Conservation (phyloP, 2,329 filamentous ascomycete species). For the Polytolypa hystricis region DNA sequence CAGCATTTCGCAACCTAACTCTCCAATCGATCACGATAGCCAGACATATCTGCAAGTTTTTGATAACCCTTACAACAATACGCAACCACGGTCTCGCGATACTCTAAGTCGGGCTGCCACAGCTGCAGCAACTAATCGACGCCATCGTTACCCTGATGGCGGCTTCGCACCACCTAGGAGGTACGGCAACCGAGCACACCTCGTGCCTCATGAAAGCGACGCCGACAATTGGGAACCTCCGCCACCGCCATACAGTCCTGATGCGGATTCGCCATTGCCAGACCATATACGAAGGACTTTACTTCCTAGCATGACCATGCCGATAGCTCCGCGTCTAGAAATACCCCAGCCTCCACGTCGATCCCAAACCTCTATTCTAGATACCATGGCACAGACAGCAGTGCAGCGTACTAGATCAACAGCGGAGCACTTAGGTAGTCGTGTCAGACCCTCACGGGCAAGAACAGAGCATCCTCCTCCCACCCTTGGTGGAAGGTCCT, state of each 20-base stretch:
- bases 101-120: conserved; percentile 61
- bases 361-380: conserved; percentile 18
- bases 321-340: conserved; percentile 2
- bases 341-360: conserved; percentile 3
- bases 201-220: conserved; percentile 75
- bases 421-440: conserved; percentile 20
- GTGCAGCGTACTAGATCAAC: conserved; percentile 18
- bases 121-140: conserved; percentile 60
- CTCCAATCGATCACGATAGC: conserved; percentile 14
- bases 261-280: conserved; percentile 20
- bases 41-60: conserved; percentile 44
- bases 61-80: conserved; percentile 63
- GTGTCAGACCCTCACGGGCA: too few relatives aligned
- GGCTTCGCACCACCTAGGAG: conserved; percentile 5
- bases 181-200: conserved; percentile 41
- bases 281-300: conserved; percentile 25
- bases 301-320: conserved; percentile 19
- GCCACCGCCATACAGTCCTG: conserved; percentile 58
- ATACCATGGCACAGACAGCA: conserved; percentile 14
- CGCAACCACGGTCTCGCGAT: conserved; percentile 57
- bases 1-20: conserved; percentile 19
- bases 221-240: conserved; percentile 83
- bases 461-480: too few relatives aligned
- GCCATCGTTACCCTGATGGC: conserved; percentile 8
- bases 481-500: too few relatives aligned